Base-by-base conservation (phyloP, 306 rosid species). In the Abrus precatorius region DNA sequence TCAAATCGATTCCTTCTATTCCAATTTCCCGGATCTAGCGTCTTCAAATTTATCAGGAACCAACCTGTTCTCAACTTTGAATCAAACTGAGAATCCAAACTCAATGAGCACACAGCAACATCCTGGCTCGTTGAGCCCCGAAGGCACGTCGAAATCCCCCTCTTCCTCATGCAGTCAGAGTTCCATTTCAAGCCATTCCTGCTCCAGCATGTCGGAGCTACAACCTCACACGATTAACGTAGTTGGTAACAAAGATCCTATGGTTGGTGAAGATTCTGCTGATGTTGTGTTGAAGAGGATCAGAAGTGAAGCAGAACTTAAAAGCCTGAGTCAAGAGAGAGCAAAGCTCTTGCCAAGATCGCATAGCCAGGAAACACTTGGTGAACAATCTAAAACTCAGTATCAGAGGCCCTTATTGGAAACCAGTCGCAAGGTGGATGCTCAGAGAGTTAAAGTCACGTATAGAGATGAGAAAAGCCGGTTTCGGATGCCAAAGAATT, bases 1-100 rank as follows among this genome's bases (percentile, higher is more conserved):
- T 78, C 97, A 92, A 77, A 92, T 93, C 28, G 91, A 90, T 57
- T 89, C 99, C 71, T 87, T 96, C 89, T 92, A 92, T 83, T 80
- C 97, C 13, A 89, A 86, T 69, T 96, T 93, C 82, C 90, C 91
- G 14, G 94, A 96, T 57, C 86, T 93, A 59, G 87, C 92, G 33
- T 89, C 98, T 82, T 91, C 93, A 79, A 93, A 88, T 32, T 53
- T 89, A 50, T 76, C 88, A 5, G 89, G 94, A 79, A 82, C 87
- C 41, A 64, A 69, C 79, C 76, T 85, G 34, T 72, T 88, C 74
- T 84, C 92, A 78, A 72, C 89, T 80, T 67, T 85, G 82, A 91
- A 93, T 81, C 92, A 78, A 76, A 78, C 67, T 13, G 92, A 86
- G 59, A 64, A 84, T 65, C 85, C 78, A 72, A 87, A 77, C 74